phyloP scores from a whole-genome alignment of 179 eudicot genomes.

The Amaranthus tricolor region DNA sequence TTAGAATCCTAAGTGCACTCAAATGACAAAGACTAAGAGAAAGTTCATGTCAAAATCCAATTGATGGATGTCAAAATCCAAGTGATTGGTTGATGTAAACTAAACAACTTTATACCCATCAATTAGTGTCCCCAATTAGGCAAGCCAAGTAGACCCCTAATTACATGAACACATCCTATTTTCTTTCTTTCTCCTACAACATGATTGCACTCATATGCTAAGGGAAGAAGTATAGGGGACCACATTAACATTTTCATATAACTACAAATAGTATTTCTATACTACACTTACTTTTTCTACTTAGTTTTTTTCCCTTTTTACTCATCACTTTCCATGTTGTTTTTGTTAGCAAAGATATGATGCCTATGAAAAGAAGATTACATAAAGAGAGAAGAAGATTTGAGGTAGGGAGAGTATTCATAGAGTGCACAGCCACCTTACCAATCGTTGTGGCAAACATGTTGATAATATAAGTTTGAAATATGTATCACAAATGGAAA shows the following conservation, averaged over 20 bases:
- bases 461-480: slow-evolving; percentile 53
- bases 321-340: slow-evolving; percentile 26
- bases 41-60: slow-evolving; percentile 24
- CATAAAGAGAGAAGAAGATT: slow-evolving; percentile 27
- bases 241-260: background rate
- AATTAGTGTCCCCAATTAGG: slow-evolving; percentile 58
- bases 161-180: slow-evolving; percentile 29
- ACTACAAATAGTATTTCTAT: no score
- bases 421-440: slow-evolving; percentile 15
- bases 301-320: slow-evolving; percentile 4
- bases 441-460: slow-evolving; percentile 71
- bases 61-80: slow-evolving; percentile 34
- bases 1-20: slow-evolving; percentile 29
- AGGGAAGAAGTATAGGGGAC: slow-evolving; percentile 21
- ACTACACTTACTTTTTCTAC: background rate
- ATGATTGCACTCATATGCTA: slow-evolving; percentile 28
- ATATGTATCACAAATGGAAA: slow-evolving; percentile 11
- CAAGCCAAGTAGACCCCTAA: slow-evolving; percentile 37
- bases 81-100: slow-evolving; percentile 39
- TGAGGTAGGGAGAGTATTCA: slow-evolving; percentile 20
- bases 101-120: slow-evolving; percentile 59
- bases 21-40: slow-evolving; percentile 30
- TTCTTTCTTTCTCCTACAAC: slow-evolving; percentile 14
- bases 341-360: slow-evolving; percentile 26
- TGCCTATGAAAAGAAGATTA: slow-evolving; percentile 29